Base-by-base conservation (phyloP, 2,329 filamentous ascomycete genomes). In the Xylariaceae sp. region DNA sequence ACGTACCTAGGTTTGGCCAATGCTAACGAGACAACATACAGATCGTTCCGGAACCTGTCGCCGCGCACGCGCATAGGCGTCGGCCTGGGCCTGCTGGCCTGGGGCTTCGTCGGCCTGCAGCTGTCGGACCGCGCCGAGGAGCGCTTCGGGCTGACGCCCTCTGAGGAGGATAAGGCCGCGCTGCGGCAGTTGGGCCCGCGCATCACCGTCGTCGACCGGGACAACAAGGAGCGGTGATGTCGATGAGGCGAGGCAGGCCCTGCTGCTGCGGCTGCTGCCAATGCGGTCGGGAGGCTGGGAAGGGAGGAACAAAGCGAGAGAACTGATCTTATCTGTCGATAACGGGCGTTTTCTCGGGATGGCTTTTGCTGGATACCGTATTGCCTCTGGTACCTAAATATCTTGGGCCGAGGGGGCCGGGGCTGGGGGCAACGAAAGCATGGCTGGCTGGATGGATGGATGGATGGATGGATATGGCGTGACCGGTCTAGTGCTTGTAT, bases 81-180 rank as follows among this genome's bases (percentile, higher is more conserved):
- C 60, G 93, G 93, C 64, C 71, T 86, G 47, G 89, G 86, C 65
- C 75, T 96, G 63, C 85, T 96, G 68, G 84, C 84, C 32, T 96
- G 91, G 84, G 91, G 90, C 14, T 76, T 79, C 41, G 76, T 85
- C 41, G 93, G 91, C 16, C 80, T 95, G n/a, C 87, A 88, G 69
- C 69, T 90, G 18, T 86, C 89, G 4, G 89, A 93, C 69, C 80
- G 80, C 54, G 85, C 88, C 16, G 92, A 93, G 74, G 82, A 89
- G 69, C 85, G 81, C 42, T 81, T 93, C 58, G 89, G 89, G 6
- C 82, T 91, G 72, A 86, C 82, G 40, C 84, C 92, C 1, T 88
- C 86, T 0, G 86, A 90, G 59, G 79, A 89, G 67, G 91, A 96
- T 69, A 87, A 85, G 70, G 84, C 86, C 56, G 82, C 83, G 12